Percentiles rank a stretch among this genome's conserved stretches.
These are phyloP conservation scores for Fusarium succisae DNA, from an alignment of 2,329 filamentous ascomycete species.

Conservation along the genomic window DNA sequence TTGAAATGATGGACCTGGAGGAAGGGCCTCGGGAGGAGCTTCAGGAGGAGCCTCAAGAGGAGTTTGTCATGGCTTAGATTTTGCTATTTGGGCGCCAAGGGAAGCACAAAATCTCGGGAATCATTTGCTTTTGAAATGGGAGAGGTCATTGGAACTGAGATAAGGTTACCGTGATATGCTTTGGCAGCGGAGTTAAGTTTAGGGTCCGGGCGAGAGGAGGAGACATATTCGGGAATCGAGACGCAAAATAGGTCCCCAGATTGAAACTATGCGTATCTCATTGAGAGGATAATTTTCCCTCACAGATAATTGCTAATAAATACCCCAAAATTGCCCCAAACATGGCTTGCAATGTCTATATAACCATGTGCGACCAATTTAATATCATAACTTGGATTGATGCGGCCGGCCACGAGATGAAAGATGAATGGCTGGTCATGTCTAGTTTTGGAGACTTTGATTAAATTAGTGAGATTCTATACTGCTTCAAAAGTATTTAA, in stretches of 20 bases:
- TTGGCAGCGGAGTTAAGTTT: not conserved
- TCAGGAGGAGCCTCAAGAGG: not conserved
- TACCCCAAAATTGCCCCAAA: not conserved
- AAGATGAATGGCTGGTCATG: not conserved
- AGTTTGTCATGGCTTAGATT: not conserved
- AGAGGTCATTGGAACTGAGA: not conserved
- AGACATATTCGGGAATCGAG: not conserved
- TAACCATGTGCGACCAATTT: not conserved
- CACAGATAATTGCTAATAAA: not conserved
- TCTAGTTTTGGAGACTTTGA: not conserved
- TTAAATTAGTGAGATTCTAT: too few species aligned
- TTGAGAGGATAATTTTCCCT: not conserved
- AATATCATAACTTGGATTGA: conserved; percentile 5
- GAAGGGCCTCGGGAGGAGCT: not conserved
- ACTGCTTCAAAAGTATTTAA: not conserved
- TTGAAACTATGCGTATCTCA: not conserved
- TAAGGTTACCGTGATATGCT: not conserved
- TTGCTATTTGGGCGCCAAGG: not conserved
- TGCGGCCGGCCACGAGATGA: not conserved
- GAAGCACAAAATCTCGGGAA: not conserved
- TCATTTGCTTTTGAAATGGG: conserved; percentile 1
- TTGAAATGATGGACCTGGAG: not conserved
- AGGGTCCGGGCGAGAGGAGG: not conserved
- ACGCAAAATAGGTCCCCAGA: not conserved
- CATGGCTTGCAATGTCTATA: not conserved